Base-by-base conservation (phyloP, 164 flowering plant genomes). In the Echeveria elegans region DNA sequence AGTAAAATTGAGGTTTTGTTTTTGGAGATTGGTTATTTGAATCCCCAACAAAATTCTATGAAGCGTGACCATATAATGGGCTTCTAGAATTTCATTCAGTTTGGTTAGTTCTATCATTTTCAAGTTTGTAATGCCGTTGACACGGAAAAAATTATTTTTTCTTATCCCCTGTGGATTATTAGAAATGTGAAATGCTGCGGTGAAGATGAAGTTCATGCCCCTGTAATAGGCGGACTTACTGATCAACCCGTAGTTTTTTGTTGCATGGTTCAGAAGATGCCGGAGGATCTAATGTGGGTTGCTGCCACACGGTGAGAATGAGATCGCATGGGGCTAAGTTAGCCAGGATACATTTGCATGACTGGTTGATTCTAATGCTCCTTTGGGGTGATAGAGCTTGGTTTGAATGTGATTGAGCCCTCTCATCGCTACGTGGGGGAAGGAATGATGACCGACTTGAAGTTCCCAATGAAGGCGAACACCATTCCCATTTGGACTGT, bases 401-500 rank as follows among this genome's bases (percentile, higher is more conserved):
- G 73, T 58, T 75, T 89, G 14, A 28, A 71, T 66, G n/a, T 77
- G 47, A 85, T 85, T 19, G 73, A 84, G 65, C 97, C 97, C 34
- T 92, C 88, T 75, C 64, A 80, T 70, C 92, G 96, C 64, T 91
- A 80, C 72, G 92, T 92, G 58, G 90, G 94, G 40, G 71, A 74
- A 75, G 94, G 72, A 52, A 89, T 89, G 96, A 86, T 89, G 88
- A 28, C 72, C 2, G 94, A 87, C 71, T 88, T 92, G 47, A 86
- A 73, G 62, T 92, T 86, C 67, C 96, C 97, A 8, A 30, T 86
- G 70, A 79, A 92, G 66, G 72, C 68, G 23, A 86, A 88, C 66
- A 89, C 96, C 0, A 85, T 92, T 24, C 97, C 97, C 24, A 21
- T 78, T 0, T 92, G 96, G 97, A 70, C 97, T 65, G 88, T 92